Percentiles rank a stretch among this genome's conserved stretches.
Evolutionary conservation across 805 yeast genomes (phyloP).

Genomic region (Metschnikowia arizonensis): DNA sequence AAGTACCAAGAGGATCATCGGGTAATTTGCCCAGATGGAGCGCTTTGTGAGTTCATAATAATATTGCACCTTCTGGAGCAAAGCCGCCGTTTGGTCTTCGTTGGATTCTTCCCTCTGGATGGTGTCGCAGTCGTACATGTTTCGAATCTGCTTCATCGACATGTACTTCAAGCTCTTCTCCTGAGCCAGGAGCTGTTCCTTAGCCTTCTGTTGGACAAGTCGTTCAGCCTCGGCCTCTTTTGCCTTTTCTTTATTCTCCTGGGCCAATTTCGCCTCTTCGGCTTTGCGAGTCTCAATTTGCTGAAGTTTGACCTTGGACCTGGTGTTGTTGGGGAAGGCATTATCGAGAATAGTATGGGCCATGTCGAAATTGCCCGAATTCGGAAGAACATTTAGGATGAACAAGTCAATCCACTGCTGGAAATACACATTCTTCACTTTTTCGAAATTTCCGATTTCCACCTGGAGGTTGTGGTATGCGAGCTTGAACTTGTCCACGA

Average conservation of each 20-base stretch:
- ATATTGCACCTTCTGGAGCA: constrained; percentile 5
- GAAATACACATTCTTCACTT: constrained; percentile 16
- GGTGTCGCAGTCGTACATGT: constrained; percentile 11
- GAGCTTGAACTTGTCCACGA: constrained; percentile 12
- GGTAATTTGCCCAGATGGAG: constrained; percentile 27
- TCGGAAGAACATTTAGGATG: constrained; percentile 35
- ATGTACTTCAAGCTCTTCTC: constrained; percentile 27
- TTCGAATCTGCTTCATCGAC: constrained; percentile 28
- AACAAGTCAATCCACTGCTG: constrained; percentile 29
- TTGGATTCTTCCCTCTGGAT: background rate
- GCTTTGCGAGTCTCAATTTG: constrained; percentile 11
- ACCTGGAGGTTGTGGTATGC: constrained; percentile 12
- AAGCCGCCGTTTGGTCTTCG: background rate
- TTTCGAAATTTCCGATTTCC: constrained; percentile 6
- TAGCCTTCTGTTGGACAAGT: constrained; percentile 16
- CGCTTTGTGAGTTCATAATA: constrained; percentile 17
- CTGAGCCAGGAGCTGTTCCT: constrained; percentile 15
- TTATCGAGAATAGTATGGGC: constrained; percentile 27
- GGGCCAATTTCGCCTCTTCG: constrained; percentile 4
- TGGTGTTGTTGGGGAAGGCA: constrained; percentile 1
- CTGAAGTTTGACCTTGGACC: constrained; percentile 13
- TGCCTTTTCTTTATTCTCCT: constrained; percentile 15
- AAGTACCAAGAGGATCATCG: constrained; percentile 24
- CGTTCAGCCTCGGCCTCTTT: constrained; percentile 20
- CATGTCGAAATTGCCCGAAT: constrained; percentile 23